Evolutionary conservation across 495 filamentous ascomycete species (phyloP).

Genomic region (Penicillium flavigenum): DNA sequence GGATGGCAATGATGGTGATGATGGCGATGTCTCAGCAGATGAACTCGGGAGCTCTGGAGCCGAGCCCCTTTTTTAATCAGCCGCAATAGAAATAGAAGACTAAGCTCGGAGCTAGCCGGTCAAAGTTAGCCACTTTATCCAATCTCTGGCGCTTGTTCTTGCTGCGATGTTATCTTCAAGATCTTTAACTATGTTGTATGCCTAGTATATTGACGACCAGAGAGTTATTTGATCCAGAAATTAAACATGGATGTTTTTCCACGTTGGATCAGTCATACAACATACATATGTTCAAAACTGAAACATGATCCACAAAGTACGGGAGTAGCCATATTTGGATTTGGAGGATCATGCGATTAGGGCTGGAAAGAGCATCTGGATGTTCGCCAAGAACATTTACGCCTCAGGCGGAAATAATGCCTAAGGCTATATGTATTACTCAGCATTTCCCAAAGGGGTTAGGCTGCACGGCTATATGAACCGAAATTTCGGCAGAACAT

Average conservation of each 20-base stretch:
- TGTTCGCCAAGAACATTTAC: background rate
- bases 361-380: too few relatives aligned
- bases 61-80: background rate
- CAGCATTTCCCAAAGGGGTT: constrained; percentile 18
- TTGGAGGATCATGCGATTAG: too few relatives aligned
- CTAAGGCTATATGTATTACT: constrained; percentile 12
- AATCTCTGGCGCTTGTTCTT: too few relatives aligned
- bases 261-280: too few relatives aligned
- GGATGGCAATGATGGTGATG: background rate
- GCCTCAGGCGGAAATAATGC: background rate
- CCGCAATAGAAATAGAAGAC: background rate
- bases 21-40: constrained; percentile 9
- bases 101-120: background rate
- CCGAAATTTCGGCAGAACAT: constrained; percentile 19
- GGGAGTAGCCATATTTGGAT: too few relatives aligned
- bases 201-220: background rate
- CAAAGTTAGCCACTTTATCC: background rate
- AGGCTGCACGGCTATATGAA: constrained; percentile 15
- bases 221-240: too few relatives aligned
- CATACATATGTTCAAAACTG: too few relatives aligned
- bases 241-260: background rate
- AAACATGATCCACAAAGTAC: too few relatives aligned
- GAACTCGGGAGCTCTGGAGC: background rate
- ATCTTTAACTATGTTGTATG: background rate
- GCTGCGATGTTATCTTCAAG: background rate